phyloP scores from a whole-genome alignment of 306 rosid species.

The Senna tora region DNA sequence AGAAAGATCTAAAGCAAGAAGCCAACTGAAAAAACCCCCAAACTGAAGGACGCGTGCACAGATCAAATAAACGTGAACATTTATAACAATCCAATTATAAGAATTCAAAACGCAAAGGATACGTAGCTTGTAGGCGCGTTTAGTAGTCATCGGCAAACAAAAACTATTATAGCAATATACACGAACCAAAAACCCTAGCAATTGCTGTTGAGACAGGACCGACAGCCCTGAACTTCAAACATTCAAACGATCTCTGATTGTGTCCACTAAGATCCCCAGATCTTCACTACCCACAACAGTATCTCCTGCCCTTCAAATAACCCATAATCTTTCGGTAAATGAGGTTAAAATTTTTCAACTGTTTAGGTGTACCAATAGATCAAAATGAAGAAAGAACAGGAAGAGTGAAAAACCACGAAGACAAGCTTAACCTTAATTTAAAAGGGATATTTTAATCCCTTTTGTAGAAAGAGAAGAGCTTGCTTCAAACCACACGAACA shows the following conservation, averaged over 20 bases:
- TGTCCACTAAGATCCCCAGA: conserved; percentile 37
- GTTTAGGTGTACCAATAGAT: neutral
- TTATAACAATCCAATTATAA: neutral
- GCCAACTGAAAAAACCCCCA: neutral
- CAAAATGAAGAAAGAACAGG: conserved; percentile 19
- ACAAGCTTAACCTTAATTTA: conserved; percentile 22
- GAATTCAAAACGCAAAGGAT: conserved; percentile 59
- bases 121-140: conserved; percentile 99
- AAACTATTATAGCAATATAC: neutral
- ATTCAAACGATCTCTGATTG: conserved; percentile 47
- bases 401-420: conserved; percentile 20
- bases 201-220: conserved; percentile 29
- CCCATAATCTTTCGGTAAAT: neutral
- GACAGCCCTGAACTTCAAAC: conserved; percentile 33
- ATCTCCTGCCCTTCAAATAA: conserved; percentile 28
- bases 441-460: conserved; percentile 21
- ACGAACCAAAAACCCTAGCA: conserved; percentile 50
- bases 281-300: conserved; percentile 34
- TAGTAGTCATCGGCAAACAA: conserved; percentile 75
- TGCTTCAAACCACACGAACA: conserved; percentile 31
- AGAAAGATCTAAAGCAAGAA: conserved; percentile 30
- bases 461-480: conserved; percentile 23
- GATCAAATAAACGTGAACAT: conserved; percentile 38
- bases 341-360: neutral
- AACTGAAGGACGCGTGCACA: neutral